Percentiles rank a stretch among this genome's conserved stretches.
Conservation (phyloP, 768 basidiomycete genomes). For the Auriculariales sp. region DNA sequence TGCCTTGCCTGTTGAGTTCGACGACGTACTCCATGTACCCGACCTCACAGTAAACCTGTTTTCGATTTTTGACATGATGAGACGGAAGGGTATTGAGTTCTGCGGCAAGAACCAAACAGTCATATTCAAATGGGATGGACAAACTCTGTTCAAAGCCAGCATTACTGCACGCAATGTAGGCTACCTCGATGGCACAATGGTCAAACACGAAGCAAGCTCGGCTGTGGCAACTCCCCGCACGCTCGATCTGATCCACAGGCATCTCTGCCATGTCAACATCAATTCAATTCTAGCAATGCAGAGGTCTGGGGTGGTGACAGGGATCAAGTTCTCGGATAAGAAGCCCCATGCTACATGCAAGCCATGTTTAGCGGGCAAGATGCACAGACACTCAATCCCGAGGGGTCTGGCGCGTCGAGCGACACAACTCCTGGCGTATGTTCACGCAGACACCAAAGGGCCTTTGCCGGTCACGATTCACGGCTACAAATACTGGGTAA, state of each 20-base stretch:
- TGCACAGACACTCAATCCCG: conserved; percentile 15
- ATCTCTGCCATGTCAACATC: conserved; percentile 15
- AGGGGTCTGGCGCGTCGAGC: conserved; percentile 15
- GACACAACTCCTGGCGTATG: conserved; percentile 10
- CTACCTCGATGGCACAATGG: not conserved
- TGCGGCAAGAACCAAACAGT: not conserved
- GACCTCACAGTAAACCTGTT: conserved; percentile 7
- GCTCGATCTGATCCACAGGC: conserved; percentile 11
- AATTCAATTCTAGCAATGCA: conserved; percentile 9
- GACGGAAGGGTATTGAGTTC: conserved; percentile 5
- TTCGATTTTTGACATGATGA: conserved; percentile 9
- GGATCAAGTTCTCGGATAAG: conserved; percentile 10
- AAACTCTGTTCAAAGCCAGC: conserved; percentile 5
- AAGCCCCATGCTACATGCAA: conserved; percentile 13
- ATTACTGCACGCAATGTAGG: conserved; percentile 6
- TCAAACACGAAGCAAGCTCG: not conserved
- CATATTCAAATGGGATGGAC: not conserved
- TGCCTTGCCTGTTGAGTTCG: not conserved
- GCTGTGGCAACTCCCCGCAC: not conserved
- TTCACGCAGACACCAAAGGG: conserved; percentile 8
- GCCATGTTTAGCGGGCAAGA: conserved; percentile 22
- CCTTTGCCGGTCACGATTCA: not conserved
- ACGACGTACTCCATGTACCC: conserved; percentile 8
- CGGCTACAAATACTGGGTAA: not conserved
- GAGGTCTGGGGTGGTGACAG: conserved; percentile 12